A percentile compares a stretch with the other conserved stretches of the same genome.
phyloP scores from a whole-genome alignment of 1,139 yeast species.

The Wickerhamiella infanticola region DNA sequence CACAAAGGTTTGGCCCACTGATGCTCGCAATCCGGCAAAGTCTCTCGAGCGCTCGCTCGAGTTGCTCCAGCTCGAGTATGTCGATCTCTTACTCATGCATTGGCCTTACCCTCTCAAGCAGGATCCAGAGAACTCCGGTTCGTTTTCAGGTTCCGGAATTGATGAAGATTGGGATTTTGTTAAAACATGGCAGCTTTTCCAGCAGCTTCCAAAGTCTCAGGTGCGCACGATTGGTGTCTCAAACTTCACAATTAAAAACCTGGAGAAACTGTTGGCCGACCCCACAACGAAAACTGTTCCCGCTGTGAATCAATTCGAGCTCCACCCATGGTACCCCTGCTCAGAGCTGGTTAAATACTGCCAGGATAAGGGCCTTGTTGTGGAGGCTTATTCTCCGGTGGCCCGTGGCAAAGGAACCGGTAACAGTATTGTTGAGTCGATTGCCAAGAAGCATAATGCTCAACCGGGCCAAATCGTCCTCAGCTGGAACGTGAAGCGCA shows the following conservation, averaged over 20 bases:
- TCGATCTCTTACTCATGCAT: conserved; percentile 72
- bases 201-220: conserved; percentile 26
- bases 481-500: conserved; percentile 61
- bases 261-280: conserved; percentile 37
- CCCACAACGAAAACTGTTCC: conserved; percentile 47
- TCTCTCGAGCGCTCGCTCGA: conserved; percentile 49
- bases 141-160: conserved; percentile 22
- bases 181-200: conserved; percentile 31
- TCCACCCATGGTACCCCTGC: conserved; percentile 68
- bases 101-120: conserved; percentile 59
- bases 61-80: conserved; percentile 59
- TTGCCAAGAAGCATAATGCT: conserved; percentile 43
- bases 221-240: conserved; percentile 65
- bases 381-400: conserved; percentile 73
- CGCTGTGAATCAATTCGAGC: conserved; percentile 60
- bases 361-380: conserved; percentile 37
- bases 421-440: conserved; percentile 31
- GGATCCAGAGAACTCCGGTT: conserved; percentile 23
- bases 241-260: conserved; percentile 43
- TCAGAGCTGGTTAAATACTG: conserved; percentile 42
- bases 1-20: conserved; percentile 64
- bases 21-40: conserved; percentile 42
- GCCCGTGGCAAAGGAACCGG: conserved; percentile 24
- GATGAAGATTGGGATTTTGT: conserved; percentile 40
- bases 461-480: conserved; percentile 48